phyloP scores from a whole-genome alignment of 495 filamentous ascomycete genomes.

The Cenococcum geophilum region DNA sequence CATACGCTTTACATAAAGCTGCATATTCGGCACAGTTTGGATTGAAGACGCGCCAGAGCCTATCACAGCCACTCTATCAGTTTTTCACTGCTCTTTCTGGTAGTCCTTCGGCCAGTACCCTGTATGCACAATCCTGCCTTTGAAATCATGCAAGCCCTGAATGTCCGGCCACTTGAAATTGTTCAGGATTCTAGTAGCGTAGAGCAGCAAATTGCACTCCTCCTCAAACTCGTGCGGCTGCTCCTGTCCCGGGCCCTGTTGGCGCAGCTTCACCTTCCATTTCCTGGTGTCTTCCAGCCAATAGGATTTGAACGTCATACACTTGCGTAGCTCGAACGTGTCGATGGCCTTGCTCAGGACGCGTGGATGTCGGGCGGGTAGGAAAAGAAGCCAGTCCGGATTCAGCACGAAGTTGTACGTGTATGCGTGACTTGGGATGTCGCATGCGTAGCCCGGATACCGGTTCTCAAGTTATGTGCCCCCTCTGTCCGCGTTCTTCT shows the following conservation, averaged over 20 bases:
- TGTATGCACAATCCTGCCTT: constrained; percentile 48
- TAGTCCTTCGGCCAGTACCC: constrained; percentile 48
- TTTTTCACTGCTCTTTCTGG: constrained; percentile 51
- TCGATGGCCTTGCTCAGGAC: not conserved
- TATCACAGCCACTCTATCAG: constrained; percentile 41
- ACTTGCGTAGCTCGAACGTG: not conserved
- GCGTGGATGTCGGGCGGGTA: not conserved
- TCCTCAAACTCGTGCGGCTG: constrained; percentile 25
- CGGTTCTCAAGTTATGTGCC: constrained; percentile 36
- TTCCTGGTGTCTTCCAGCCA: not conserved
- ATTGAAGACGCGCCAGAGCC: constrained; percentile 38
- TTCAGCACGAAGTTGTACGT: not conserved
- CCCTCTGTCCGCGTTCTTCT: constrained; percentile 38
- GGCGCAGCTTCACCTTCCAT: not conserved
- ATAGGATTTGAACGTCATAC: constrained; percentile 29
- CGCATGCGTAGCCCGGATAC: constrained; percentile 33
- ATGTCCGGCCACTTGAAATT: constrained; percentile 38
- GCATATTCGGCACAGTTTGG: constrained; percentile 42
- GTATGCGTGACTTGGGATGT: constrained; percentile 21
- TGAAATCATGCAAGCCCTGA: constrained; percentile 39
- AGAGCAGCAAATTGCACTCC: constrained; percentile 33
- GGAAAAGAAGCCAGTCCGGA: not conserved
- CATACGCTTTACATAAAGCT: constrained; percentile 36
- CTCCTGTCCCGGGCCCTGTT: not conserved
- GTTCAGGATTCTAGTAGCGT: constrained; percentile 39